phyloP scores from a whole-genome alignment of 2,329 filamentous ascomycete species.

The Huntiella decipiens region DNA sequence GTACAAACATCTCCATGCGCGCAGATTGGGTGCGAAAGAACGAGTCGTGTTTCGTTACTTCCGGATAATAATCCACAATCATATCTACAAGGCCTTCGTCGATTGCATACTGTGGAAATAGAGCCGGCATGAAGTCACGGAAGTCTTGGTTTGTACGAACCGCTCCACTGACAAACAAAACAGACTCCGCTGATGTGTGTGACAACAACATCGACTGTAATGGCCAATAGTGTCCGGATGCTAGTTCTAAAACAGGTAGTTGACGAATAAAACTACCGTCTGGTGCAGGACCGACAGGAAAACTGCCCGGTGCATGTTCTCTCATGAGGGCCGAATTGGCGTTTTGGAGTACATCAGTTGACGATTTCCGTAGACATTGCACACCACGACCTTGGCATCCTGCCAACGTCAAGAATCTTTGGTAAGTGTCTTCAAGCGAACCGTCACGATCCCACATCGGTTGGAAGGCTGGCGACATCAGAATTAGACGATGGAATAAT shows the following conservation, averaged over 20 bases:
- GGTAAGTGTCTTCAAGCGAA: slow-evolving; percentile 16
- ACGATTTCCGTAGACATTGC: slow-evolving; percentile 16
- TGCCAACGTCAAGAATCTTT: slow-evolving; percentile 17
- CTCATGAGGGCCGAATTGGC: slow-evolving; percentile 17
- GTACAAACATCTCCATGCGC: slow-evolving; percentile 17
- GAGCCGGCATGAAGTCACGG: slow-evolving; percentile 15
- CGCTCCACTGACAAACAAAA: slow-evolving; percentile 16
- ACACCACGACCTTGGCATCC: slow-evolving; percentile 17
- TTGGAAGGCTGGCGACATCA: slow-evolving; percentile 20
- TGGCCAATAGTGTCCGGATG: slow-evolving; percentile 16
- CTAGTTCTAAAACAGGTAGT: slow-evolving; percentile 17
- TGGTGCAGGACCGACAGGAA: slow-evolving; percentile 18
- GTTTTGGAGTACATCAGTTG: slow-evolving; percentile 13
- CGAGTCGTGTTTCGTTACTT: slow-evolving; percentile 7
- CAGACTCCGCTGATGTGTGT: slow-evolving; percentile 17
- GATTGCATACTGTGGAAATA: slow-evolving; percentile 19
- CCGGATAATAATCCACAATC: slow-evolving; percentile 18
- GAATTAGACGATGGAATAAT: slow-evolving; percentile 20
- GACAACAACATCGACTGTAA: slow-evolving; percentile 17
- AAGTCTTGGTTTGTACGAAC: slow-evolving; percentile 19
- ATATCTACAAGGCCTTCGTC: slow-evolving; percentile 15
- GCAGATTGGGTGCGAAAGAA: slow-evolving; percentile 16
- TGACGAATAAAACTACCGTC: slow-evolving; percentile 19
- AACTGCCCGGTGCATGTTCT: slow-evolving; percentile 16
- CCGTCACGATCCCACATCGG: slow-evolving; percentile 19